phyloP scores from a whole-genome alignment of 768 basidiomycete species.

The Pleurotus ostreatus region DNA sequence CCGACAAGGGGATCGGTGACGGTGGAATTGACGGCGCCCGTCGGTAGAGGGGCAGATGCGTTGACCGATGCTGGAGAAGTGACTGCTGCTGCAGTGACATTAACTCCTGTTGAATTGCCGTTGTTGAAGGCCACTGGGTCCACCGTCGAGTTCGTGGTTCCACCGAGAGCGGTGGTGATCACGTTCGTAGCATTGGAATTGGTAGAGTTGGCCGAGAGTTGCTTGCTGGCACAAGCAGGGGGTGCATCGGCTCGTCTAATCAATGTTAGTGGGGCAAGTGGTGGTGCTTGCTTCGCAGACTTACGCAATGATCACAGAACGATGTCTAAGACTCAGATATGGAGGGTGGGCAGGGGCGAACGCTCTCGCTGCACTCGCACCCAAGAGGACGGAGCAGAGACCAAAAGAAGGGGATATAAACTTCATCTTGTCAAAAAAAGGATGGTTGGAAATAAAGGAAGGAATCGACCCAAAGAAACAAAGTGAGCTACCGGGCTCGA shows the following conservation, averaged over 20 bases:
- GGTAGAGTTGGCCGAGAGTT: constrained; percentile 19
- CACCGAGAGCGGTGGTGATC: constrained; percentile 11
- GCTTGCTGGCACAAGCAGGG: constrained; percentile 23
- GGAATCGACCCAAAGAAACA: constrained; percentile 10
- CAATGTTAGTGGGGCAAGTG: background rate
- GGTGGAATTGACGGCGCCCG: background rate
- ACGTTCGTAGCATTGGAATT: constrained; percentile 12
- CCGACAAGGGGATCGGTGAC: constrained; percentile 8
- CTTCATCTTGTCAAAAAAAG: constrained; percentile 21
- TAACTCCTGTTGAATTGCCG: constrained; percentile 7
- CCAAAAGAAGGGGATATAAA: constrained; percentile 25
- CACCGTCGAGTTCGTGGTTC: constrained; percentile 11
- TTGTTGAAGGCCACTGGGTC: background rate
- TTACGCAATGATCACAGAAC: constrained; percentile 7
- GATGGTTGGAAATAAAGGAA: constrained; percentile 13
- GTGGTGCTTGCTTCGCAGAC: background rate
- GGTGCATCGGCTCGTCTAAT: constrained; percentile 28
- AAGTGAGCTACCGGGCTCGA: constrained; percentile 32
- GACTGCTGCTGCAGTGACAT: constrained; percentile 11
- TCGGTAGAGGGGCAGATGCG: constrained; percentile 7
- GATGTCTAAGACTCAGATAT: constrained; percentile 25
- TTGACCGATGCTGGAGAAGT: background rate
- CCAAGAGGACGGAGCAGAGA: constrained; percentile 24
- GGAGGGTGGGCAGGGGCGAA: constrained; percentile 25
- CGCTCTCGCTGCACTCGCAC: constrained; percentile 21